Conservation (phyloP, 768 basidiomycete species). For the Nidularia pulvinata region DNA sequence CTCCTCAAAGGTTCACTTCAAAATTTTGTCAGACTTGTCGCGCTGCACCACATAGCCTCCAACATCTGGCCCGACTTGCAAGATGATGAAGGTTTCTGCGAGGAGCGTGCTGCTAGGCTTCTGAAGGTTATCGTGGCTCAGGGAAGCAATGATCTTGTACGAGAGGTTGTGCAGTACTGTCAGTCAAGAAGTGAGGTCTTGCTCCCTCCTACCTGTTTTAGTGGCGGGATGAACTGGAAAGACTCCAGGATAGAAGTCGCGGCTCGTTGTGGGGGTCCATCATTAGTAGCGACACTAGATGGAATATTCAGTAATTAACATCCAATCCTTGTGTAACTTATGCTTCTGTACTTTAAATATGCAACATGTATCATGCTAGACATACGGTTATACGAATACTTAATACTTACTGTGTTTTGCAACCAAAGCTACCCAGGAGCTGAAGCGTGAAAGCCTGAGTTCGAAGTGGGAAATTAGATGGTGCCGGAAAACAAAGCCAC, state of each 20-base stretch:
- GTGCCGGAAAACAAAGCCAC: neutral
- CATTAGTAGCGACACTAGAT: no score
- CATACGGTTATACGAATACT: no score
- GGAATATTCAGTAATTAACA: no score
- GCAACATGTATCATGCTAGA: no score
- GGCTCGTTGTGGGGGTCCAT: no score
- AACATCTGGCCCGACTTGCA: slow-evolving; percentile 72
- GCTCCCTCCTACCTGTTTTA: slow-evolving; percentile 54
- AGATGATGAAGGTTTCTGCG: slow-evolving; percentile 13
- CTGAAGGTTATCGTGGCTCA: slow-evolving; percentile 51
- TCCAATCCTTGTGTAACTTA: no score
- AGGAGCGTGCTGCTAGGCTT: slow-evolving; percentile 42
- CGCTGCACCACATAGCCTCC: slow-evolving; percentile 77
- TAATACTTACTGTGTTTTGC: no score
- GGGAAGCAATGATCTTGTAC: slow-evolving; percentile 43
- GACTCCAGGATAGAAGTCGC: slow-evolving; percentile 11
- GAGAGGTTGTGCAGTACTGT: slow-evolving; percentile 57
- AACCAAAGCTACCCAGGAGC: no score
- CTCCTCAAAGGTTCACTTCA: slow-evolving; percentile 42
- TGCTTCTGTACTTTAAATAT: no score
- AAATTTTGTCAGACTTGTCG: slow-evolving; percentile 66
- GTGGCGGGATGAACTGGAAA: slow-evolving; percentile 16
- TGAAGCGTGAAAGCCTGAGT: no score
- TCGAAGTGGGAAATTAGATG: no score
- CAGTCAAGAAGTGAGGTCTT: slow-evolving; percentile 38